Percentiles rank a stretch among this genome's conserved stretches.
Conservation (phyloP, 768 basidiomycete species). For the Dioszegia hungarica region DNA sequence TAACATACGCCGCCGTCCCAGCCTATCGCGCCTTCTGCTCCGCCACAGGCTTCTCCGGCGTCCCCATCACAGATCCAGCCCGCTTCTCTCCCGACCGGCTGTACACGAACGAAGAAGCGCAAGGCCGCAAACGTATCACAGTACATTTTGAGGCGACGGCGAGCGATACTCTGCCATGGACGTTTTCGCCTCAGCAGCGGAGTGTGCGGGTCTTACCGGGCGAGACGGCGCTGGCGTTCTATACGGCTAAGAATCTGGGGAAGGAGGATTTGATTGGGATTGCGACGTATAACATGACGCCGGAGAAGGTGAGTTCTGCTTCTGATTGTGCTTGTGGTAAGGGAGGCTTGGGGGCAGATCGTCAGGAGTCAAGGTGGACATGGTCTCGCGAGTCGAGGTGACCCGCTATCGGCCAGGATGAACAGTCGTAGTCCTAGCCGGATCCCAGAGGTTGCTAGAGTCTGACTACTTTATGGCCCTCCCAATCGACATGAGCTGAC, state of each 20-base stretch:
- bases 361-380: no score
- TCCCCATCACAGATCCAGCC: constrained; percentile 72
- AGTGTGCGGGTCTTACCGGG: constrained; percentile 86
- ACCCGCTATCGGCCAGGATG: no score
- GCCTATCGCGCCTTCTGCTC: constrained; percentile 97
- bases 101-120: constrained; percentile 51
- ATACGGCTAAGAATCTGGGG: constrained; percentile 81
- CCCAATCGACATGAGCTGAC: no score
- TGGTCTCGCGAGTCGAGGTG: no score
- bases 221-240: constrained; percentile 94
- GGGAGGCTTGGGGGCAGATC: no score
- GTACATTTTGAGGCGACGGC: constrained; percentile 94
- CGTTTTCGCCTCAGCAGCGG: constrained; percentile 84
- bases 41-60: constrained; percentile 93
- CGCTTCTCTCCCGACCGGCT: constrained; percentile 69
- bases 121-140: constrained; percentile 67
- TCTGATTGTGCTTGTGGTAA: no score
- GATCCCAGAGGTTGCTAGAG: no score
- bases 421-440: no score
- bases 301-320: constrained; percentile 69
- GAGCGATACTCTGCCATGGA: constrained; percentile 85
- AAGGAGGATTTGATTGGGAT: constrained; percentile 90
- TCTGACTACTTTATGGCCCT: no score
- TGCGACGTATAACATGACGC: constrained; percentile 97
- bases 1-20: constrained; percentile 95